Percentiles rank a stretch among this genome's conserved stretches.
These are phyloP conservation scores for Urtica urens DNA, from an alignment of 306 rosid genomes.

Conservation along the genomic window DNA sequence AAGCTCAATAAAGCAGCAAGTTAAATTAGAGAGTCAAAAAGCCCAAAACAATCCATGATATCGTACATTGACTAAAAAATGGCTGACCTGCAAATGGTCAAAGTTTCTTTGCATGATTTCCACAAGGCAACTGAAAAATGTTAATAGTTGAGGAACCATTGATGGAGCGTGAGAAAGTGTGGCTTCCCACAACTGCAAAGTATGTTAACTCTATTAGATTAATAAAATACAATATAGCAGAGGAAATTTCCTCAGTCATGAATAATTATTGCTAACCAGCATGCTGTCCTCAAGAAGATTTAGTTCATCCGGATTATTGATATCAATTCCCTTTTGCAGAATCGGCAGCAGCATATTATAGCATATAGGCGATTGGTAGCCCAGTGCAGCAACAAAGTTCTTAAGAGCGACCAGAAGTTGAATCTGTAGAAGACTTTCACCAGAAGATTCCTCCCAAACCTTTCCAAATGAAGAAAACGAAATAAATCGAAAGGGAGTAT, in stretches of 20 bases:
- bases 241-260: constrained; percentile 7
- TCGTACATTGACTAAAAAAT: neutral
- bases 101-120: constrained; percentile 82
- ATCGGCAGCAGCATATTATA: constrained; percentile 71
- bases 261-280: constrained; percentile 51
- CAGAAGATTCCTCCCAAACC: constrained; percentile 94
- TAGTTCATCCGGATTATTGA: constrained; percentile 79
- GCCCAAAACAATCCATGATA: too few relatives aligned
- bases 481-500: constrained; percentile 6
- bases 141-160: constrained; percentile 74
- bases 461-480: constrained; percentile 14
- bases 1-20: constrained; percentile 6
- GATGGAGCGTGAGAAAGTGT: constrained; percentile 89
- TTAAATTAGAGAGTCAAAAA: neutral
- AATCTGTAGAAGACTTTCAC: constrained; percentile 91
- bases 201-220: constrained; percentile 18
- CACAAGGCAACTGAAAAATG: constrained; percentile 65
- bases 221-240: constrained; percentile 7
- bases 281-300: constrained; percentile 95
- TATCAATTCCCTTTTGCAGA: constrained; percentile 72
- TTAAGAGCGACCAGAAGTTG: constrained; percentile 87
- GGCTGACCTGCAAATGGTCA: constrained; percentile 85
- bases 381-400: constrained; percentile 85
- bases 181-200: constrained; percentile 91
- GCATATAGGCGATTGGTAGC: constrained; percentile 75